Percentiles rank a stretch among this genome's conserved stretches.
These are phyloP conservation scores for Exophiala phaeomuriformis DNA, from an alignment of 2,329 filamentous ascomycete genomes.

Conservation along the genomic window DNA sequence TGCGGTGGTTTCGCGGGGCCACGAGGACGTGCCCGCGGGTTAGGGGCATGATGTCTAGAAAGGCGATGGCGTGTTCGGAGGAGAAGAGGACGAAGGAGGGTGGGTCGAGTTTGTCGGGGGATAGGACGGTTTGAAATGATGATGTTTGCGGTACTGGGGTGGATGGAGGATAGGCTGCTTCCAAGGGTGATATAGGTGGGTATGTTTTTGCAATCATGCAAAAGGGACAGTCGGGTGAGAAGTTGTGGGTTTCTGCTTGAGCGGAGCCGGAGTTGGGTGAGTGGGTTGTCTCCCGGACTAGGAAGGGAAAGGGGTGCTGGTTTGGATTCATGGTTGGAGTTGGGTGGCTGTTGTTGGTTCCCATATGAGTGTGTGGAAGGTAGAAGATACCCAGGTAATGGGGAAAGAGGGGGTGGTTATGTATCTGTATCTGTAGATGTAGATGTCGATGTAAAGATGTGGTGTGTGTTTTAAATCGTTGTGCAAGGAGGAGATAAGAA, in stretches of 20 bases:
- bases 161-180: too few relatives aligned
- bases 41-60: slow-evolving; percentile 88
- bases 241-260: slow-evolving; percentile 1
- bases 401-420: not conserved
- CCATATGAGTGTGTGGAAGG: too few relatives aligned
- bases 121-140: not conserved
- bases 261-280: not conserved
- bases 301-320: not conserved
- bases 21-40: slow-evolving; percentile 76
- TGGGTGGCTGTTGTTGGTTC: too few relatives aligned
- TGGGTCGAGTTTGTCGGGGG: slow-evolving; percentile 19
- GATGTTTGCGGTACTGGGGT: too few relatives aligned
- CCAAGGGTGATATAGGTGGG: slow-evolving; percentile 32
- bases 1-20: slow-evolving; percentile 66
- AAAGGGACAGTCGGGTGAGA: slow-evolving; percentile 44
- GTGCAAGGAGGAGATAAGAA: too few relatives aligned
- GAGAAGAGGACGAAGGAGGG: slow-evolving; percentile 59
- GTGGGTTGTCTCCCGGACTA: slow-evolving; percentile 5
- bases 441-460: not conserved
- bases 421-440: not conserved
- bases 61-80: slow-evolving; percentile 70
- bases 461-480: not conserved
- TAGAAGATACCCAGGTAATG: not conserved
- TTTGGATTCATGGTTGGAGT: not conserved
- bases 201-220: slow-evolving; percentile 51